These are phyloP conservation scores for Remersonia thermophila DNA, from an alignment of 2,329 filamentous ascomycete species.

Conservation along the genomic window DNA sequence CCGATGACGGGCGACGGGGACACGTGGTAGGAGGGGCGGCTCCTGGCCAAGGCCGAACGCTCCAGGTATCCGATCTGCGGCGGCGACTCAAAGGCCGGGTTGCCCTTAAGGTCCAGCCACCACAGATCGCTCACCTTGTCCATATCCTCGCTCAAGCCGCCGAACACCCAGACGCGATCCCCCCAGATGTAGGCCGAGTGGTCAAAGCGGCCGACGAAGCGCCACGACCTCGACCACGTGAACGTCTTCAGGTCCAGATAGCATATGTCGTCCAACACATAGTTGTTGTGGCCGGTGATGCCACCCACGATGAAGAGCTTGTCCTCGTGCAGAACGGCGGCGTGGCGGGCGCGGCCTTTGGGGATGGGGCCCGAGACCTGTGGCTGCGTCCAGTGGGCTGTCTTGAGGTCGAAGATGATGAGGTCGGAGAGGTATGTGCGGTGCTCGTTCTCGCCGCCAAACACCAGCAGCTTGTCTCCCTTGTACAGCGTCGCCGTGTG, in stretches of 20 bases:
- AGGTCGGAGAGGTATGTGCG: constrained; percentile 90
- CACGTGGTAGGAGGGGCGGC: constrained; percentile 27
- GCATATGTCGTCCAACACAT: constrained; percentile 89
- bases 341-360: constrained; percentile 82
- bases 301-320: constrained; percentile 93
- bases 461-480: constrained; percentile 89
- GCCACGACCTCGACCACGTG: constrained; percentile 94
- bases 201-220: constrained; percentile 87
- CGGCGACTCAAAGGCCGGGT: constrained; percentile 66
- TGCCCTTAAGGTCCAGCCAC: constrained; percentile 93
- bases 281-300: constrained; percentile 85
- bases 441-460: constrained; percentile 96
- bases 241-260: constrained; percentile 95
- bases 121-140: constrained; percentile 91
- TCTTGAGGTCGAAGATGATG: constrained; percentile 89
- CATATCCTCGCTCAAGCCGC: constrained; percentile 90
- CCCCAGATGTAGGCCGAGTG: constrained; percentile 90
- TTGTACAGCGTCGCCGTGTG: constrained; percentile 92
- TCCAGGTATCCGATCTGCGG: constrained; percentile 45
- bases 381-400: constrained; percentile 90
- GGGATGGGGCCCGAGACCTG: constrained; percentile 74
- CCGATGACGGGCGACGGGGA: constrained; percentile 41
- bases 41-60: constrained; percentile 29
- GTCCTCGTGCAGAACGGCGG: constrained; percentile 88
- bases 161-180: constrained; percentile 91